Conservation (phyloP, 495 filamentous ascomycete genomes). For the Neurospora discreta region DNA sequence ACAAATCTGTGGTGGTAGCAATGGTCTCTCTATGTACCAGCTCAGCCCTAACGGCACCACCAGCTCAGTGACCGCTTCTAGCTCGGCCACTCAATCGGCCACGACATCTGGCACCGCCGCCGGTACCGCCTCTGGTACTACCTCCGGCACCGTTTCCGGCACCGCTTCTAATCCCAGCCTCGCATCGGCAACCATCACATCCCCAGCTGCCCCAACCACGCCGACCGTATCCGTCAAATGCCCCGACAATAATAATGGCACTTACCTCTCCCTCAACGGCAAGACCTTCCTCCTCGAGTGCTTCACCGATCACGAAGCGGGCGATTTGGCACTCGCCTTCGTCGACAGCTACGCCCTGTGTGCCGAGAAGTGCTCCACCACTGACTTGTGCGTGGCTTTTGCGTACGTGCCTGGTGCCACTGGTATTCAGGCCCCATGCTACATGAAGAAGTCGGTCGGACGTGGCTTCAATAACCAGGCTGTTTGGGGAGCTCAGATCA, state of each 20-base stretch:
- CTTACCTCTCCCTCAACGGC: constrained; percentile 1
- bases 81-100: constrained; percentile 5
- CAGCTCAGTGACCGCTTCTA: constrained; percentile 3
- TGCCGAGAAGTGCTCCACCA: constrained; percentile 5
- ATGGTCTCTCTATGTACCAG: constrained; percentile 25
- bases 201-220: background rate
- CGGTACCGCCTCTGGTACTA: background rate
- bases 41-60: background rate
- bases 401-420: background rate
- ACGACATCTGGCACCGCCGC: background rate
- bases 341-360: constrained; percentile 3
- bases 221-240: constrained; percentile 2
- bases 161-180: background rate
- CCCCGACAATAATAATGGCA: background rate
- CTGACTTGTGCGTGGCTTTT: constrained; percentile 3
- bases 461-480: background rate
- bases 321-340: background rate
- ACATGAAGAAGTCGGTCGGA: constrained; percentile 8
- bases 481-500: constrained; percentile 7
- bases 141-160: background rate
- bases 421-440: constrained; percentile 4
- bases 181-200: background rate
- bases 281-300: constrained; percentile 8
- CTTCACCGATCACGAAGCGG: constrained; percentile 4
- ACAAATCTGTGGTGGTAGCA: constrained; percentile 14